Conservation (phyloP, 2,329 filamentous ascomycete species). For the Rachicladosporium sp. region DNA sequence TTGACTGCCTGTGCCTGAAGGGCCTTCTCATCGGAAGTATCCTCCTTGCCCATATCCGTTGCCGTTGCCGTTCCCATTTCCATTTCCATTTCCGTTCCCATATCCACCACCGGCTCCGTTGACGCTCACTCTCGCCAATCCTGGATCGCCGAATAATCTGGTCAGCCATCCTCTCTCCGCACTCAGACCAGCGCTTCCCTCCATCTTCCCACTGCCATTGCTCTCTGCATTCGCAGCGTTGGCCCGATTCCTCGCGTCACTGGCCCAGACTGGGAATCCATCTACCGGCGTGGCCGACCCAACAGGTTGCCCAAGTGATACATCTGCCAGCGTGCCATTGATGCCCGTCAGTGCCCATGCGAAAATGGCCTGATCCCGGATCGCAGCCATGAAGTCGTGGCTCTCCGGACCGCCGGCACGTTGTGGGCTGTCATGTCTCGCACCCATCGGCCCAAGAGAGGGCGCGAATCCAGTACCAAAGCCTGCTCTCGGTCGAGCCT, state of each 20-base stretch:
- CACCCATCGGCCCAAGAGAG: conserved; percentile 21
- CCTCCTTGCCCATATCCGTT: conserved; percentile 7
- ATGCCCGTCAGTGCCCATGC: conserved; percentile 73
- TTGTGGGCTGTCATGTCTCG: conserved; percentile 8
- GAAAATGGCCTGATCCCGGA: conserved; percentile 77
- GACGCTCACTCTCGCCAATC: conserved; percentile 13
- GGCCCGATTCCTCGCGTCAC: conserved; percentile 11
- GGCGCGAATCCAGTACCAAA: conserved; percentile 25
- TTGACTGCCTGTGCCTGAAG: not conserved
- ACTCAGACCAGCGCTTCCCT: conserved; percentile 1
- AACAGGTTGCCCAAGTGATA: conserved; percentile 47
- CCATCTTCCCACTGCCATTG: conserved; percentile 5
- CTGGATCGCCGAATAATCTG: conserved; percentile 22
- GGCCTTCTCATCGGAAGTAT: not conserved
- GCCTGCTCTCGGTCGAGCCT: conserved; percentile 20
- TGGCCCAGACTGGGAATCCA: conserved; percentile 49
- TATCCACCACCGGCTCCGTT: conserved; percentile 7
- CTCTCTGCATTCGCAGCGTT: not conserved
- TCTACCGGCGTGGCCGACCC: conserved; percentile 52
- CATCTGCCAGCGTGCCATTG: conserved; percentile 59
- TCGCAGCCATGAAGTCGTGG: conserved; percentile 62
- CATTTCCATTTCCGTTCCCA: conserved; percentile 8
- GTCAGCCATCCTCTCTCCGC: conserved; percentile 5
- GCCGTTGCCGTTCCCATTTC: conserved; percentile 8
- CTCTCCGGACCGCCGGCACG: conserved; percentile 38